These are phyloP conservation scores for Mycocentrospora acerina DNA, from an alignment of 2,329 filamentous ascomycete genomes.

Conservation along the genomic window DNA sequence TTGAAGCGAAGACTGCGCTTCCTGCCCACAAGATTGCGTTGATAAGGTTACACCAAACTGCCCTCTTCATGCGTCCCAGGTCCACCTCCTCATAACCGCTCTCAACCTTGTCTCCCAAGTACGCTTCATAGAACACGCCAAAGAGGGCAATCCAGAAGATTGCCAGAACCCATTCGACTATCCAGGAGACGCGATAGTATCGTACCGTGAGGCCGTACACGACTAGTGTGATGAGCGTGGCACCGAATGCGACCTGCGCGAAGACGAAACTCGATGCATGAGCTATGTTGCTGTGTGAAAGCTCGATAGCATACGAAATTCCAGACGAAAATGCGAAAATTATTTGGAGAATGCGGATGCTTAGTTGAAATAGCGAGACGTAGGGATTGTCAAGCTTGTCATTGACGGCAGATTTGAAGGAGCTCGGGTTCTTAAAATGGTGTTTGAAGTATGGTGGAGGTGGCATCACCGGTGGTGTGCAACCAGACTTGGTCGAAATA, in stretches of 20 bases:
- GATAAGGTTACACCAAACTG: constrained; percentile 25
- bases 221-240: constrained; percentile 16
- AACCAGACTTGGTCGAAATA: no score
- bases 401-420: constrained; percentile 22
- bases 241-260: constrained; percentile 18
- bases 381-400: constrained; percentile 19
- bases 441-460: constrained; percentile 21
- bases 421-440: constrained; percentile 16
- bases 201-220: constrained; percentile 21
- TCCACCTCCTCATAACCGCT: constrained; percentile 11
- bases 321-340: constrained; percentile 26
- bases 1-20: constrained; percentile 26
- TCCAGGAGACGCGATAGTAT: constrained; percentile 23
- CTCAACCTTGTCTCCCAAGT: constrained; percentile 3
- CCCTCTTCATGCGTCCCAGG: constrained; percentile 17
- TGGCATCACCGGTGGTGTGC: constrained; percentile 13
- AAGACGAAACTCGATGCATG: constrained; percentile 18
- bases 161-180: constrained; percentile 20
- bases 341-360: constrained; percentile 22
- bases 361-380: constrained; percentile 21
- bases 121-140: constrained; percentile 19
- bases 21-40: constrained; percentile 24
- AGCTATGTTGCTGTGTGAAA: constrained; percentile 8
- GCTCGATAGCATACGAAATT: constrained; percentile 25
- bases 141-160: constrained; percentile 28